Evolutionary conservation across 2,329 filamentous ascomycete genomes (phyloP), one percentile per base, ranked within the genome.

Genomic region (Elsinoe perseae): DNA sequence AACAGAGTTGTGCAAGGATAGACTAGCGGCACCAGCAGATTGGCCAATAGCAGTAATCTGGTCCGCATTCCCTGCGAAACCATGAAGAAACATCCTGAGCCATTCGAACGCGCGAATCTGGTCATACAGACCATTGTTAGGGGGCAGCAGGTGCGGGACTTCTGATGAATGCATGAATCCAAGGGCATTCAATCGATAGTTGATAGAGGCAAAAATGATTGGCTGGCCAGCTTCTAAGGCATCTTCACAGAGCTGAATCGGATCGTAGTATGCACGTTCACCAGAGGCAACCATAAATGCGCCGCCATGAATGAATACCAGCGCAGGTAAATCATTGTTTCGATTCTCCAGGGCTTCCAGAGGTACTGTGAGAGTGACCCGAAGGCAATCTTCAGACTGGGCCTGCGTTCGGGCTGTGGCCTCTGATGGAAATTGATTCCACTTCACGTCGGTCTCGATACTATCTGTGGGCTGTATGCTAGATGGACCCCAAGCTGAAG

Each of bases 81-180:
- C 65, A 7, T 63, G 70, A 16, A 80, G 75, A 61, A 81, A 79
- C 42, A 72, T 68, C 2, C 68, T 68, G 0, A 78, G 65, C 79
- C 79, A 81, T 64, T 80, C 73, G 0, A 81, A 62, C 0, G 76
- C 77, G 8, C 73, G 61, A 1, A 79, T 72, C 61, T 82, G 79
- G 61, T 84, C 80, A 4, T 74, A 69, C 7, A 82, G 65, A 1
- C 77, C 79, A 1, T 78, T 64, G 58, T 82, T 82, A 38, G 71
- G 64, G 1, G 60, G 55, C 10, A 59, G 53, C 18, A 59, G 25
- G 10, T 57, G 28, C 25, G 44, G 18, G 8, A 52, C 57, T 28
- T 56, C 27, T 3, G 57, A 30, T 27, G 43, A 56, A 28, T 61
- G 56, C 18, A 61, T 48, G 28, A 61, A 61, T 1, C 59, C 59